These are phyloP conservation scores for Orbilia javanica DNA, from an alignment of 2,329 filamentous ascomycete genomes.

Conservation along the genomic window DNA sequence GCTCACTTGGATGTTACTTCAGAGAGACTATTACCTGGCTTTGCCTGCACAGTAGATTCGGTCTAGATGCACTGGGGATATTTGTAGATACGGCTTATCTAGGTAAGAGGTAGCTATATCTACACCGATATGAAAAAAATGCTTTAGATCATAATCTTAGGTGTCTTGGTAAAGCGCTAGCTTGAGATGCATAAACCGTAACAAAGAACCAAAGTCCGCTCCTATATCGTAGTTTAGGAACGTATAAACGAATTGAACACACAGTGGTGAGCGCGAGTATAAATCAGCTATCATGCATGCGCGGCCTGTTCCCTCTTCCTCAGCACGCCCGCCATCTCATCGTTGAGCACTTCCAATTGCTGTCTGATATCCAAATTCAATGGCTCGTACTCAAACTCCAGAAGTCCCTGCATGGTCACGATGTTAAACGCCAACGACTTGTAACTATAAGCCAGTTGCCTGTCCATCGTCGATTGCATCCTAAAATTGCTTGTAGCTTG, in stretches of 20 bases:
- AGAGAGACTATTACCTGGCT: constrained; percentile 36
- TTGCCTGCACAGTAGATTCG: constrained; percentile 39
- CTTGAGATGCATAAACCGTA: constrained; percentile 4
- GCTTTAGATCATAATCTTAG: neutral
- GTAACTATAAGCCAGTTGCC: constrained; percentile 43
- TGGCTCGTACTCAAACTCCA: constrained; percentile 43
- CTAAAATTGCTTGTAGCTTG: constrained; percentile 47
- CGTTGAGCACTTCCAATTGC: constrained; percentile 48
- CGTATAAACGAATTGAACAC: neutral
- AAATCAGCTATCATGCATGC: constrained; percentile 9
- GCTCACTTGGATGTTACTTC: constrained; percentile 71
- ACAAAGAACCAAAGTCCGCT: neutral
- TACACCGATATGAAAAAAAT: neutral
- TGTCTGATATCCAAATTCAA: constrained; percentile 34
- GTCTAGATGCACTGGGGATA: no score
- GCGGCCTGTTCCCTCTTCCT: constrained; percentile 44
- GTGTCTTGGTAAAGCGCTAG: neutral
- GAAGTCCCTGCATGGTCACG: constrained; percentile 36
- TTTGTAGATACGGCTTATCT: neutral
- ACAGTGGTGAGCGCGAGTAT: neutral
- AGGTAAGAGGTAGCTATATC: neutral
- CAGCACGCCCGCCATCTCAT: constrained; percentile 46
- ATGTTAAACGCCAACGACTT: constrained; percentile 54
- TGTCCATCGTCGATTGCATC: constrained; percentile 50
- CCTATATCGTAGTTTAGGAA: constrained; percentile 1